These are phyloP conservation scores for Ceratocystis diversiconidia DNA, from an alignment of 2,329 filamentous ascomycete species.

Conservation along the genomic window DNA sequence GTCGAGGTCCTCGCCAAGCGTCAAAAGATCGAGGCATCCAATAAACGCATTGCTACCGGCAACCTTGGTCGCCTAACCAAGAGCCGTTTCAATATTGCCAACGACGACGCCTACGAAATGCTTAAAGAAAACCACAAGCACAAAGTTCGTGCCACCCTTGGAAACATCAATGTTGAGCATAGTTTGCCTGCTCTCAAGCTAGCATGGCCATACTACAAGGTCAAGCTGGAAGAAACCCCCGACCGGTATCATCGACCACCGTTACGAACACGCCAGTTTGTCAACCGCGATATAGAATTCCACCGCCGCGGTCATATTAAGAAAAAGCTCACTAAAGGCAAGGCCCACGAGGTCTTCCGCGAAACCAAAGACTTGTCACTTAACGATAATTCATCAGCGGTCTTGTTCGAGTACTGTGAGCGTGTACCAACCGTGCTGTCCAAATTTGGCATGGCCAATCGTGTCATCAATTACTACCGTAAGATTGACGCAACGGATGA, in stretches of 20 bases:
- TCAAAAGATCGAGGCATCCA: conserved; percentile 39
- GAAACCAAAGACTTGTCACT: conserved; percentile 71
- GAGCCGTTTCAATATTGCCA: conserved; percentile 86
- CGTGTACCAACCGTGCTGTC: conserved; percentile 83
- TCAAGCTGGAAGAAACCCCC: conserved; percentile 60
- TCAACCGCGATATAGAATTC: conserved; percentile 57
- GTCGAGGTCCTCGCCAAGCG: conserved; percentile 49
- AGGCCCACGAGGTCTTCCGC: conserved; percentile 64
- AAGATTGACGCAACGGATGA: conserved; percentile 63
- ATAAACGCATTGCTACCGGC: conserved; percentile 53
- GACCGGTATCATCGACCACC: conserved; percentile 73
- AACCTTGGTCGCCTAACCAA: conserved; percentile 59
- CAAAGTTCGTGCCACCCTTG: conserved; percentile 85
- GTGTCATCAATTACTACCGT: conserved; percentile 92
- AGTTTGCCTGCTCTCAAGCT: conserved; percentile 81
- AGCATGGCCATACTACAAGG: conserved; percentile 92
- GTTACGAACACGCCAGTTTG: conserved; percentile 54
- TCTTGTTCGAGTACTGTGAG: conserved; percentile 91
- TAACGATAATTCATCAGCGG: conserved; percentile 73
- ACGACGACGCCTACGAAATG: conserved; percentile 88
- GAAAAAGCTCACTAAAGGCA: conserved; percentile 68
- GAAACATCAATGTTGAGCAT: conserved; percentile 86
- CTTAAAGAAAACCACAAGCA: conserved; percentile 94
- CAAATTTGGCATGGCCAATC: conserved; percentile 94
- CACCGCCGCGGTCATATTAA: conserved; percentile 59